Percentiles rank a stretch among this genome's conserved stretches.
These are phyloP conservation scores for Penicillium sp. DNA, from an alignment of 2,329 filamentous ascomycete species.

Conservation along the genomic window DNA sequence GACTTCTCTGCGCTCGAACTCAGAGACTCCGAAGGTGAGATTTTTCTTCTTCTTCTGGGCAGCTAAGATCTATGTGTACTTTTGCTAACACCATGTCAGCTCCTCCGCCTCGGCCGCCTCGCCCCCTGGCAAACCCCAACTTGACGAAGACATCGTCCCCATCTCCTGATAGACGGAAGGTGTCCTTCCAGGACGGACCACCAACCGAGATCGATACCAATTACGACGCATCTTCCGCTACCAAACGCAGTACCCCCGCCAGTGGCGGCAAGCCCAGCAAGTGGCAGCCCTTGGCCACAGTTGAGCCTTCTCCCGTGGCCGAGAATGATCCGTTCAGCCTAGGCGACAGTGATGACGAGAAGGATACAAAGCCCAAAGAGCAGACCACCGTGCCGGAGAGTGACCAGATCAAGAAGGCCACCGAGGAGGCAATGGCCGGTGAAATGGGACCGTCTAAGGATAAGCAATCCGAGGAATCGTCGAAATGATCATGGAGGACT, in stretches of 20 bases:
- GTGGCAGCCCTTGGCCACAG: slow-evolving; percentile 88
- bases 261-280: slow-evolving; percentile 73
- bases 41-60: slow-evolving; percentile 1
- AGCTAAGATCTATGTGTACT: background rate
- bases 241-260: slow-evolving; percentile 51
- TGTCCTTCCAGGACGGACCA: slow-evolving; percentile 60
- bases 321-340: slow-evolving; percentile 97
- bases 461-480: slow-evolving; percentile 25
- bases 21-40: slow-evolving; percentile 58
- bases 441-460: slow-evolving; percentile 33
- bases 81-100: slow-evolving; percentile 37
- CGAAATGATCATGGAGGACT: slow-evolving; percentile 28
- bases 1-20: slow-evolving; percentile 72
- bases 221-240: slow-evolving; percentile 62
- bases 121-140: slow-evolving; percentile 70
- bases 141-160: slow-evolving; percentile 70
- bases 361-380: slow-evolving; percentile 68
- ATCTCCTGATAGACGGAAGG: slow-evolving; percentile 52
- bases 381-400: slow-evolving; percentile 50
- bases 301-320: slow-evolving; percentile 78
- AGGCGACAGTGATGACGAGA: slow-evolving; percentile 92
- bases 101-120: slow-evolving; percentile 55
- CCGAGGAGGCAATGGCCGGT: slow-evolving; percentile 49
- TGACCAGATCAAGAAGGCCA: slow-evolving; percentile 64
- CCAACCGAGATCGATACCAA: slow-evolving; percentile 76